phyloP scores from a whole-genome alignment of 257 asterid genomes.

The Lycium ferocissimum region DNA sequence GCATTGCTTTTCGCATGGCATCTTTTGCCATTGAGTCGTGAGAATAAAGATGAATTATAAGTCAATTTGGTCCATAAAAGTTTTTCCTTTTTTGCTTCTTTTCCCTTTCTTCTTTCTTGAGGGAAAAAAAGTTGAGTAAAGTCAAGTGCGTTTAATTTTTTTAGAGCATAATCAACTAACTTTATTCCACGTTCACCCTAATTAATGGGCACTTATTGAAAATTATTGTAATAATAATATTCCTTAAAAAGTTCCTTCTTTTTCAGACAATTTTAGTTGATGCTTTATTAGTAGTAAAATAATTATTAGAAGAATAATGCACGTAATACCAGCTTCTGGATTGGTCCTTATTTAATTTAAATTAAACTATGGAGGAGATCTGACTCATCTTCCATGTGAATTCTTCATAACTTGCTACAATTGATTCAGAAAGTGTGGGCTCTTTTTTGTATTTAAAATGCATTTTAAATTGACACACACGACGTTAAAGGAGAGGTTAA shows the following conservation, averaged over 20 bases:
- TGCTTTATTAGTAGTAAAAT: not conserved
- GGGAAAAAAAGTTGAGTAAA: not conserved
- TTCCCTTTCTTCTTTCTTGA: slow-evolving; percentile 6
- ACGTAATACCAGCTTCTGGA: not conserved
- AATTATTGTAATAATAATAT: slow-evolving; percentile 6
- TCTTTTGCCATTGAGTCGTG: not conserved
- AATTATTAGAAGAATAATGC: not conserved
- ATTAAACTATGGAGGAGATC: not conserved
- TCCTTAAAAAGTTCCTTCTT: slow-evolving; percentile 13
- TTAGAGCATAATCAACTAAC: slow-evolving; percentile 14
- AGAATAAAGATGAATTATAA: slow-evolving; percentile 25
- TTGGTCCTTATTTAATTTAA: not conserved
- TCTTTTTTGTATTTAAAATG: not conserved
- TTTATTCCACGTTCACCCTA: slow-evolving; percentile 28
- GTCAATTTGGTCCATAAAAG: slow-evolving; percentile 25
- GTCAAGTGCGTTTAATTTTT: not conserved
- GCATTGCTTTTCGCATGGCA: not conserved
- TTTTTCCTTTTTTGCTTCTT: not conserved
- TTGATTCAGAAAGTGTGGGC: slow-evolving; percentile 1
- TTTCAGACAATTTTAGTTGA: not conserved
- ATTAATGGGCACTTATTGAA: slow-evolving; percentile 19
- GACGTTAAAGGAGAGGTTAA: not conserved
- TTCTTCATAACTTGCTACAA: not conserved
- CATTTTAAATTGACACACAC: not conserved
- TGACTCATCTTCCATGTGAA: slow-evolving; percentile 2